Percentiles rank a stretch among this genome's conserved stretches.
Evolutionary conservation across 306 rosid genomes (phyloP).

Genomic region (Leucaena leucocephala): DNA sequence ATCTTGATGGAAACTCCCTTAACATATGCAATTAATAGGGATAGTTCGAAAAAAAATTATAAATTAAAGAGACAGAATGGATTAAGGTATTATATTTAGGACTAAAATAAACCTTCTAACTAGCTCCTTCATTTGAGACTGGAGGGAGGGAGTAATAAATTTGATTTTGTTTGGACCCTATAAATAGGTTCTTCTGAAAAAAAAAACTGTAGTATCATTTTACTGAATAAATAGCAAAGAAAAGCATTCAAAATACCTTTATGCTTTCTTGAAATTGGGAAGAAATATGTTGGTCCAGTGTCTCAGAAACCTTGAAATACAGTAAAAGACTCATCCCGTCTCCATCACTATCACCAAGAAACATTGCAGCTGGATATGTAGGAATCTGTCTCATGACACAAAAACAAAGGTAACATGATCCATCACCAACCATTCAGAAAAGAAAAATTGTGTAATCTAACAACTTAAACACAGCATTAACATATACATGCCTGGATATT

Average conservation of each 20-base stretch:
- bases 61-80: too few species aligned
- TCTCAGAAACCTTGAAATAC: slow-evolving; percentile 74
- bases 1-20: too few species aligned
- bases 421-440: slow-evolving; percentile 22
- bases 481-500: slow-evolving; percentile 70
- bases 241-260: slow-evolving; percentile 47
- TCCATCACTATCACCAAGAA: slow-evolving; percentile 87
- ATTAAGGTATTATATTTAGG: too few species aligned
- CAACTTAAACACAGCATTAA: not conserved
- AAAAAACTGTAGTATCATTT: not conserved
- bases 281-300: slow-evolving; percentile 66
- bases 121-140: too few species aligned
- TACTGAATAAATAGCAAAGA: not conserved
- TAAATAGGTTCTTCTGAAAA: not conserved
- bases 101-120: too few species aligned
- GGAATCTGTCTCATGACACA: slow-evolving; percentile 59
- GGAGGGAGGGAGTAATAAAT: too few species aligned
- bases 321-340: slow-evolving; percentile 89
- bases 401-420: not conserved
- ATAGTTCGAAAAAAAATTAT: too few species aligned
- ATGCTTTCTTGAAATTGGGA: slow-evolving; percentile 80
- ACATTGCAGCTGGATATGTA: slow-evolving; percentile 92
- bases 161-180: not conserved
- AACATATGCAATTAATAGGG: too few species aligned
- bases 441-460: not conserved